A percentile compares a stretch with the other conserved stretches of the same genome.
Conservation (phyloP, 805 yeast species). For the Saccharomycopsis selenospora region DNA sequence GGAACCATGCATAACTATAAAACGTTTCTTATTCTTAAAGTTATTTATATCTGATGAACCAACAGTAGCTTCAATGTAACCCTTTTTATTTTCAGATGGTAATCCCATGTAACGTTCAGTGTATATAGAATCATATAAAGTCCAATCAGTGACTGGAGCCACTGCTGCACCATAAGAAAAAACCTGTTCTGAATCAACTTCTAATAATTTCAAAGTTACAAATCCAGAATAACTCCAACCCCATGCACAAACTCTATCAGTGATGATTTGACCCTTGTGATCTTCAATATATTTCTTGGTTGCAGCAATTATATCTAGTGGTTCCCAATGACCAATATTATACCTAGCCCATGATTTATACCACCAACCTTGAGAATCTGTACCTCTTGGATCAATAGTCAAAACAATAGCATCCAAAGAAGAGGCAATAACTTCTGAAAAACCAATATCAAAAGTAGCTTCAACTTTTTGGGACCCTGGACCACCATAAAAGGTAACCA, state of each 20-base stretch:
- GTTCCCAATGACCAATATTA: constrained; percentile 69
- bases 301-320: constrained; percentile 53
- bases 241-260: constrained; percentile 73
- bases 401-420: constrained; percentile 53
- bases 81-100: constrained; percentile 59
- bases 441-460: constrained; percentile 41
- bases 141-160: constrained; percentile 97
- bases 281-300: constrained; percentile 42
- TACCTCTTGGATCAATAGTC: constrained; percentile 74
- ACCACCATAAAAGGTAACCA: constrained; percentile 71
- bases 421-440: constrained; percentile 54
- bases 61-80: constrained; percentile 55
- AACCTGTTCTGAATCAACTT: constrained; percentile 63
- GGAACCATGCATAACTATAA: constrained; percentile 89
- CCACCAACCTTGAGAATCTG: constrained; percentile 73
- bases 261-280: constrained; percentile 50
- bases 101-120: constrained; percentile 92
- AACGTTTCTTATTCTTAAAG: constrained; percentile 54
- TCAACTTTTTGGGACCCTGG: constrained; percentile 65
- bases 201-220: constrained; percentile 83
- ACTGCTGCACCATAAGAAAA: constrained; percentile 91
- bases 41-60: constrained; percentile 28
- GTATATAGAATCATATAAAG: constrained; percentile 83
- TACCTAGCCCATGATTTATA: constrained; percentile 49
- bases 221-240: constrained; percentile 99